phyloP scores from a whole-genome alignment of 176 grass and related monocot species.

The Cenchrus purpureus region DNA sequence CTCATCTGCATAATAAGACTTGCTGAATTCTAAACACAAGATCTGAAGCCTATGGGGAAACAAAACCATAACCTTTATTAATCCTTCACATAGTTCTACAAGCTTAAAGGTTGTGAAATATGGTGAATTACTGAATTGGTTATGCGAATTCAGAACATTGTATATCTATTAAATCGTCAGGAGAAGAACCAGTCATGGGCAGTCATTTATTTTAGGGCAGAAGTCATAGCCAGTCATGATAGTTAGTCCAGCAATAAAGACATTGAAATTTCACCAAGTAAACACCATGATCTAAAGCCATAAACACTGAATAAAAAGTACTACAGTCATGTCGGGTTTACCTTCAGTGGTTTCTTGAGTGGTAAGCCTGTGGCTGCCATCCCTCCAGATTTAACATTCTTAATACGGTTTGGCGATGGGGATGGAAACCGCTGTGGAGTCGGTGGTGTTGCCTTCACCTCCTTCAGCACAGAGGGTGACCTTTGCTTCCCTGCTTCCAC shows the following conservation, averaged over 20 bases:
- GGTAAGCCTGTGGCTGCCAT: slow-evolving; percentile 48
- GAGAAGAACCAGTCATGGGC: not conserved
- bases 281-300: not conserved
- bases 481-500: slow-evolving; percentile 59
- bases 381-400: slow-evolving; percentile 53
- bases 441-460: slow-evolving; percentile 83
- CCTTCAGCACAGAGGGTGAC: slow-evolving; percentile 61
- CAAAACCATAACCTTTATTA: not conserved
- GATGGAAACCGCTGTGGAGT: slow-evolving; percentile 87
- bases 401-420: slow-evolving; percentile 54
- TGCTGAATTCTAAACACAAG: not conserved
- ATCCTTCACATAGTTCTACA: not conserved
- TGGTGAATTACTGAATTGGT: not conserved
- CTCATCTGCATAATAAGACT: not conserved
- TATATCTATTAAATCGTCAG: slow-evolving; percentile 8
- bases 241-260: slow-evolving; percentile 3
- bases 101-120: slow-evolving; percentile 20
- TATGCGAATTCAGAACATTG: not conserved
- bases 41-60: not conserved
- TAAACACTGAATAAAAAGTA: slow-evolving; percentile 4
- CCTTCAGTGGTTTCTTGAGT: slow-evolving; percentile 73
- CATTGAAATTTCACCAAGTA: not conserved
- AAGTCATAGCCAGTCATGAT: not conserved
- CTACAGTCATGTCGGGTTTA: slow-evolving; percentile 39
- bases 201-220: not conserved